These are phyloP conservation scores for Yamadazyma akitaensis DNA, from an alignment of 805 yeast genomes.

Conservation along the genomic window DNA sequence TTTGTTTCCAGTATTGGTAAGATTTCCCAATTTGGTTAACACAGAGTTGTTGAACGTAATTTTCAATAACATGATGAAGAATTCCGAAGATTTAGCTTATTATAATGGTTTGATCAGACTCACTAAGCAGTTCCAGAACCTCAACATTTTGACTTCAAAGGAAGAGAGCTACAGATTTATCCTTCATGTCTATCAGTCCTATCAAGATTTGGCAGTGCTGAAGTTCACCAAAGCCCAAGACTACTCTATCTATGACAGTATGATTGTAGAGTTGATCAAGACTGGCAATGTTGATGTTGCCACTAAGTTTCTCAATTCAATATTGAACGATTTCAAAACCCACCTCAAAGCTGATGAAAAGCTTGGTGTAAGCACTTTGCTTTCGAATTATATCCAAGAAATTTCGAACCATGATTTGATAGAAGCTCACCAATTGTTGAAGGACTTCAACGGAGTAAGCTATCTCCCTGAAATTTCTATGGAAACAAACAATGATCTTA, in stretches of 20 bases:
- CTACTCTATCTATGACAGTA: conserved; percentile 47
- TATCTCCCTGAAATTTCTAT: conserved; percentile 37
- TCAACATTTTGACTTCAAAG: conserved; percentile 15
- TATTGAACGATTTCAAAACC: conserved; percentile 43
- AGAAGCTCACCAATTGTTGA: conserved; percentile 24
- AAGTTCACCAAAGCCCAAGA: conserved; percentile 27
- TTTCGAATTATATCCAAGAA: conserved; percentile 41
- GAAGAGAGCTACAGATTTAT: conserved; percentile 26
- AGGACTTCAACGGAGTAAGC: conserved; percentile 25
- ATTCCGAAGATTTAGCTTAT: conserved; percentile 25
- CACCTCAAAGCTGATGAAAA: conserved; percentile 19
- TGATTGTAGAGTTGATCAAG: conserved; percentile 51
- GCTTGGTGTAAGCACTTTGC: conserved; percentile 33
- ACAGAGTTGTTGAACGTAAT: conserved; percentile 14
- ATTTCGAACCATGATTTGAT: conserved; percentile 16
- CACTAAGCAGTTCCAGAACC: conserved; percentile 19
- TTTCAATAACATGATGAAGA: conserved; percentile 16
- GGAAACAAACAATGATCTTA: conserved; percentile 28
- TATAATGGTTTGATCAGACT: conserved; percentile 37
- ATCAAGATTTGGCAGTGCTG: conserved; percentile 19
- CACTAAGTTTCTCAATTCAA: conserved; percentile 53
- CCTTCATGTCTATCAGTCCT: conserved; percentile 27
- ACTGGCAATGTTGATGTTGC: conserved; percentile 51
- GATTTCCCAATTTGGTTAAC: conserved; percentile 27
- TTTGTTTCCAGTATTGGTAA: conserved; percentile 29